phyloP scores from a whole-genome alignment of 73 alveolate species.

The Effrenium voratum region DNA sequence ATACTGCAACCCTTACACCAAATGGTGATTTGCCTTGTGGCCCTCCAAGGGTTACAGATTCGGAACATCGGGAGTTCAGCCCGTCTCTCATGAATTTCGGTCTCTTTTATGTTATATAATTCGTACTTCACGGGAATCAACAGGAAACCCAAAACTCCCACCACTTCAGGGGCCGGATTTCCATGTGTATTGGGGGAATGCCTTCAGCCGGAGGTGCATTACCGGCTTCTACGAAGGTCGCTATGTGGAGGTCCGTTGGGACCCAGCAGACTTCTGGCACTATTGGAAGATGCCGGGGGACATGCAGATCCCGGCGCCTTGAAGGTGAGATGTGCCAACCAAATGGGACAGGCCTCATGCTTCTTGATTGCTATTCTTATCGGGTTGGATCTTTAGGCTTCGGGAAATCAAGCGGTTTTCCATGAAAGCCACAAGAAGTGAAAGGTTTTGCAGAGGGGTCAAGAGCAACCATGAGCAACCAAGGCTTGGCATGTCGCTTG shows the following conservation, averaged over 20 bases:
- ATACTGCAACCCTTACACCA: no score
- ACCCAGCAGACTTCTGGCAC: conserved; percentile 5
- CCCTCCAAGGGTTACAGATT: neutral
- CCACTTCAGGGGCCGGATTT: no score
- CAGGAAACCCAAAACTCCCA: no score
- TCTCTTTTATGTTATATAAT: neutral
- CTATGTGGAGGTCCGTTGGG: conserved; percentile 42
- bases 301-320: neutral
- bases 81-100: neutral
- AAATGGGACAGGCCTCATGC: neutral
- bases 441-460: neutral
- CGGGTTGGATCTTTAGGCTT: neutral
- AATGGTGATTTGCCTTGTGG: no score
- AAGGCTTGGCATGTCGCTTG: no score
- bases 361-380: neutral
- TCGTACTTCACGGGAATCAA: no score
- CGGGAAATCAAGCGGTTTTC: neutral
- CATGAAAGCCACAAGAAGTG: neutral
- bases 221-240: conserved; percentile 90
- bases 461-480: neutral
- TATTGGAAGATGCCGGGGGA: neutral
- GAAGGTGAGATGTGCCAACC: neutral
- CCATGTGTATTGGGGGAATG: neutral
- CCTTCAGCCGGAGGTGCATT: conserved; percentile 18
- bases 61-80: neutral